Evolutionary conservation across 1,139 yeast species (phyloP), one percentile per base, ranked within the genome.

Genomic region (Hansenula sp.): DNA sequence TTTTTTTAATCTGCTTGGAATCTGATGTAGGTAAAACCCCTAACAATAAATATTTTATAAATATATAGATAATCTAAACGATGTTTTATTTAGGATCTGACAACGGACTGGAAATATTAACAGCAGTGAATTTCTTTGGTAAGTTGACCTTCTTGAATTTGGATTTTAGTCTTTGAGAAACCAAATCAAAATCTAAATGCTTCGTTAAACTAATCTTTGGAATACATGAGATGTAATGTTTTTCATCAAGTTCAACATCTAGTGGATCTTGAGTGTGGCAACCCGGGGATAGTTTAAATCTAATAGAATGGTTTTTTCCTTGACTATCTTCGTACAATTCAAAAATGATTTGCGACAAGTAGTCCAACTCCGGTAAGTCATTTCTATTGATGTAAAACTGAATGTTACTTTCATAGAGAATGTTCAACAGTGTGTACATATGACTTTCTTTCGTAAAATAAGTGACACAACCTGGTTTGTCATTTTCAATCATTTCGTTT

Each of bases 361-460:
- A 94, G 60, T 94, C 99, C 50, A 94, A 76, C 63, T 94, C 99
- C 0, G 99, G 99, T 41, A 94, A 74, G 3, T 96, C 96, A 62
- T 93, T 93, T 57, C 98, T 76, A 18, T 96, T 93, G 54, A 93
- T 83, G 67, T 90, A 86, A 79, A 93, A 89, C 16, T 98, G 98
- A 46, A 94, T 74, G 48, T 90, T 93, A n/a, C 96, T 84, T 53
- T 90, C 99, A 65, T 89, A 93, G 38, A 94, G 77, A 36, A 94
- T 88, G 59, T 93, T 93, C 59, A 94, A 69, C 50, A 94, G 70
- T 0, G 99, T 94, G 67, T 94, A 94, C 59, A 94, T 93, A 62
- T 94, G 99, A 1, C 96, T 86, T 63, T 94, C 99, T 65, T 94
- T 94, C 36, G 99, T 93, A 71, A 93, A 93, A 59, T 93, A 94